A percentile compares a stretch with the other conserved stretches of the same genome.
These are phyloP conservation scores for Climacium dendroides DNA, from an alignment of 225 moss, liverwort and hornwort genomes.

Conservation along the genomic window DNA sequence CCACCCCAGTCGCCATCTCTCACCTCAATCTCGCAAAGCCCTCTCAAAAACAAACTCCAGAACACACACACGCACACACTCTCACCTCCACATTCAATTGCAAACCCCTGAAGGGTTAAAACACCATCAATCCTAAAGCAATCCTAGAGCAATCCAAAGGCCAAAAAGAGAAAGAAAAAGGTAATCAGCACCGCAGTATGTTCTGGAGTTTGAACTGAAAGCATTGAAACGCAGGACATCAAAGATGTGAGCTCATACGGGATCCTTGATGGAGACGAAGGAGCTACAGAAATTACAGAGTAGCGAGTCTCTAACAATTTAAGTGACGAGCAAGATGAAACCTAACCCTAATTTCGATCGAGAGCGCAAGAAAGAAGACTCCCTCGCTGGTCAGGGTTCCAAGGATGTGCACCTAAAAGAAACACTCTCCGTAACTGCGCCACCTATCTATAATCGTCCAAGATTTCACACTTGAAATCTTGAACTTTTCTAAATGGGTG, in stretches of 20 bases:
- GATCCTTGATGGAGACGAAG: neutral
- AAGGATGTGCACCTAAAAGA: neutral
- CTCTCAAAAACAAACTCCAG: neutral
- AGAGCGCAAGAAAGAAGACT: neutral
- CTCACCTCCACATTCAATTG: neutral
- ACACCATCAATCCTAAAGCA: neutral
- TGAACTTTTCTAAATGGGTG: fast-evolving
- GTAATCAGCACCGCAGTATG: neutral
- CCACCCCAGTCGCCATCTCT: slow-evolving; percentile 47
- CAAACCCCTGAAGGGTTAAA: neutral
- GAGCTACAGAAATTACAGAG: neutral
- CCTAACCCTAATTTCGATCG: neutral
- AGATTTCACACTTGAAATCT: neutral
- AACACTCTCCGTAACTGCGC: neutral
- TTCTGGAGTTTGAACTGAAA: neutral
- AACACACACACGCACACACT: neutral
- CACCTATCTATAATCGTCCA: neutral
- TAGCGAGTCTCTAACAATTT: neutral
- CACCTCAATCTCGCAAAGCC: neutral
- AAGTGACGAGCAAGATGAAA: neutral
- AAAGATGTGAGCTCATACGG: neutral
- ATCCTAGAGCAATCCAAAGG: neutral
- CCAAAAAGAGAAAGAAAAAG: neutral
- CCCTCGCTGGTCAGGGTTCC: too few relatives aligned
- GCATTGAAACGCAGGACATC: neutral